These are phyloP conservation scores for Erigeron philadelphicus DNA, from an alignment of 140 eudicot genomes.

Conservation along the genomic window DNA sequence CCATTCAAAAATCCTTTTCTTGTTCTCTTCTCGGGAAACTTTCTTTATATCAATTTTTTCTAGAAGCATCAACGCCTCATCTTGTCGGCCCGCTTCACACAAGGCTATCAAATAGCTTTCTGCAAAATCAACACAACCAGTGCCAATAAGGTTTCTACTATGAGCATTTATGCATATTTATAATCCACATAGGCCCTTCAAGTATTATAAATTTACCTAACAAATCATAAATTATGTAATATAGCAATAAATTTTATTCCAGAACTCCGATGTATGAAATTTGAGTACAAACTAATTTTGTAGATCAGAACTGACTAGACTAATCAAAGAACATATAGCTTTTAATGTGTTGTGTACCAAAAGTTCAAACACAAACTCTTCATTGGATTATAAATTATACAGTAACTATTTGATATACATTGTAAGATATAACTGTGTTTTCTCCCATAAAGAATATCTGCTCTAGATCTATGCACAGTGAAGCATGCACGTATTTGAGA, in stretches of 20 bases:
- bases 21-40: slow-evolving; percentile 44
- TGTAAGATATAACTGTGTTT: not conserved
- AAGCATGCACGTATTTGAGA: slow-evolving; percentile 12
- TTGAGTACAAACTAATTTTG: not conserved
- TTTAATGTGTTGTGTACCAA: not conserved
- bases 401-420: slow-evolving; percentile 8
- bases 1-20: slow-evolving; percentile 48
- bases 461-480: slow-evolving; percentile 1
- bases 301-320: too few relatives aligned
- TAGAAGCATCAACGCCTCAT: slow-evolving; percentile 55
- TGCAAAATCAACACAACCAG: slow-evolving; percentile 40
- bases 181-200: not conserved
- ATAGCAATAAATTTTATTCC: not conserved
- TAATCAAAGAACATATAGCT: too few relatives aligned
- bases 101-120: slow-evolving; percentile 67
- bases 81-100: slow-evolving; percentile 53
- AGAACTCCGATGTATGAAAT: not conserved
- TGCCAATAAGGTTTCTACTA: slow-evolving; percentile 17
- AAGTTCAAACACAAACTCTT: not conserved
- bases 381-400: not conserved
- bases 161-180: not conserved
- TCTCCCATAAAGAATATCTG: not conserved
- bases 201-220: not conserved
- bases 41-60: slow-evolving; percentile 57
- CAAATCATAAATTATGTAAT: not conserved